Conservation (phyloP, 495 filamentous ascomycete species). For the Podospora didyma region DNA sequence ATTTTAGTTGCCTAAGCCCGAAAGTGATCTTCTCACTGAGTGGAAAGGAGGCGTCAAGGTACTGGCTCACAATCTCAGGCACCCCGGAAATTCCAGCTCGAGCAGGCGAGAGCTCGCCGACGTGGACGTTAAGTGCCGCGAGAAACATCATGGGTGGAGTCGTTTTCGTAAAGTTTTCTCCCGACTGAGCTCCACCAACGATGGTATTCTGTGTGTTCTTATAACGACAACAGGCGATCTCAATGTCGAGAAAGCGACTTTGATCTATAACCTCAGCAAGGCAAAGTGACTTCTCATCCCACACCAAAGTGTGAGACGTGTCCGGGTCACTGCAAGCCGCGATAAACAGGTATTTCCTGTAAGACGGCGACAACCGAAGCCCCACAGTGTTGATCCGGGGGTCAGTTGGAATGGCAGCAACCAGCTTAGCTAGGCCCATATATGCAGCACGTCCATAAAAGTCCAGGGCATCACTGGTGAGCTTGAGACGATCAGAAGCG, state of each 20-base stretch:
- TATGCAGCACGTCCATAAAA: slow-evolving; percentile 2
- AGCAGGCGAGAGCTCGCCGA: not conserved
- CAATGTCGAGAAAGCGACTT: not conserved
- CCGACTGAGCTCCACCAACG: not conserved
- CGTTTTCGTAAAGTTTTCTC: not conserved
- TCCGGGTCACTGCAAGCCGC: not conserved
- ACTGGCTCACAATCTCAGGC: not conserved
- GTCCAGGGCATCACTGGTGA: not conserved
- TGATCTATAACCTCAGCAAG: not conserved
- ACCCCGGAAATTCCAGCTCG: not conserved
- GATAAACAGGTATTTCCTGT: not conserved
- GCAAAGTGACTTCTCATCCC: not conserved
- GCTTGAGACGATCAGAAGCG: not conserved
- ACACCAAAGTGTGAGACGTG: not conserved
- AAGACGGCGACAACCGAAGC: not conserved
- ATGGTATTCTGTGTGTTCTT: not conserved
- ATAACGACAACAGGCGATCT: too few relatives aligned
- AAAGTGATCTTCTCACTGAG: not conserved
- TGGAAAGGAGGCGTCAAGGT: not conserved
- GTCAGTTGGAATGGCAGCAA: not conserved
- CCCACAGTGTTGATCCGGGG: not conserved
- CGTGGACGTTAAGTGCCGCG: not conserved
- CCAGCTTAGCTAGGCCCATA: not conserved
- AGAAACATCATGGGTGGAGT: not conserved
- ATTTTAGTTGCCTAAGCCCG: not conserved